Evolutionary conservation across 208 protist genomes (phyloP).

Genomic region (Acanthamoeba triangularis): DNA sequence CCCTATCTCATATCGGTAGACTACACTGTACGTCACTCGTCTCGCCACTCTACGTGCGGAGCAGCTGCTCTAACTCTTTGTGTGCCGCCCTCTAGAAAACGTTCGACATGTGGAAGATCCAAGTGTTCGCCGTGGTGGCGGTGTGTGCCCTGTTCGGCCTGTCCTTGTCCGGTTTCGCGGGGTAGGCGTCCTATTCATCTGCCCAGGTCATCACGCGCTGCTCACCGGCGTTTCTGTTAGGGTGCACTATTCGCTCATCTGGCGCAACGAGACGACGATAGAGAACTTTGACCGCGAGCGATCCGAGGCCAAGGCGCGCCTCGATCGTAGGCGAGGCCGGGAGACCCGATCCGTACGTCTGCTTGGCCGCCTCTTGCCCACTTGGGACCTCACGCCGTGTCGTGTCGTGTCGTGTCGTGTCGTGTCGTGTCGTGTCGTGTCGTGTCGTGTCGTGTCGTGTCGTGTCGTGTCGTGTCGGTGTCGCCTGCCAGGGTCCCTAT

Average conservation of each 20-base stretch:
- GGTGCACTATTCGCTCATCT: constrained; percentile 56
- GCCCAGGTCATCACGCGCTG: background rate
- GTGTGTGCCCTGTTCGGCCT: constrained; percentile 65
- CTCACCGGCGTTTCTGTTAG: background rate
- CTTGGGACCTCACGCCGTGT: too few species aligned
- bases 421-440: too few species aligned
- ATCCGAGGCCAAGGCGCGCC: background rate
- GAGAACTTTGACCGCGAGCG: constrained; percentile 74
- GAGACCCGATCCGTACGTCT: background rate
- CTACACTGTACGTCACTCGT: background rate
- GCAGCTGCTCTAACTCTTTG: too few species aligned
- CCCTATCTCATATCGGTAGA: constrained; percentile 46
- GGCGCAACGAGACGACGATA: constrained; percentile 54
- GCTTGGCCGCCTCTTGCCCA: too few species aligned
- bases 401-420: too few species aligned
- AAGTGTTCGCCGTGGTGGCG: constrained; percentile 67
- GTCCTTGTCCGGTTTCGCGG: constrained; percentile 65
- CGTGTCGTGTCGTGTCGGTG: too few species aligned
- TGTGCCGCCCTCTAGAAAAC: too few species aligned
- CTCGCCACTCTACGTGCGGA: too few species aligned
- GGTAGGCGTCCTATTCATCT: background rate
- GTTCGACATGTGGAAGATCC: constrained; percentile 57
- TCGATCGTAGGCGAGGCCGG: background rate
- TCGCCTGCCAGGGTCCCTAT: background rate
- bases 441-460: too few species aligned